Percentiles rank a stretch among this genome's conserved stretches.
These are phyloP conservation scores for Mycena capillaripes DNA, from an alignment of 768 basidiomycete genomes.

Conservation along the genomic window DNA sequence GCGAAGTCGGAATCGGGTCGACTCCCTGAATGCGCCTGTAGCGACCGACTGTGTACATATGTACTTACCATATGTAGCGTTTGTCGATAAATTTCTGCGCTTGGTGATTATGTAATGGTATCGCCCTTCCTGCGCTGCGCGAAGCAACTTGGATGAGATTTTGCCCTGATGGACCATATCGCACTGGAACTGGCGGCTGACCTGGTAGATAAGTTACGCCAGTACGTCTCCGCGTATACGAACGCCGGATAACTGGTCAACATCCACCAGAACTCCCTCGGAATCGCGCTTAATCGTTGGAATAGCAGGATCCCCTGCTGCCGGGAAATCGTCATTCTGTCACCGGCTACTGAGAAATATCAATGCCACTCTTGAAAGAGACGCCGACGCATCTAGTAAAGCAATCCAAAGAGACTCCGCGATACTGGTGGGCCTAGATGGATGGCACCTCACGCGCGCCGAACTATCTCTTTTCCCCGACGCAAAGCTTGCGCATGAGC, in stretches of 20 bases:
- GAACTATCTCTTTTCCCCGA: constrained; percentile 84
- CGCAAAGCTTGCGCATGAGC: constrained; percentile 72
- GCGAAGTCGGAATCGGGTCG: too few species aligned
- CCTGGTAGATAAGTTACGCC: constrained; percentile 27
- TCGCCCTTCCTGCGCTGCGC: too few species aligned
- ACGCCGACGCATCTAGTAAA: neutral
- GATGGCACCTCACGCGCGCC: constrained; percentile 90
- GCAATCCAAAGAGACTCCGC: constrained; percentile 49
- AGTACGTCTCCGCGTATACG: constrained; percentile 10
- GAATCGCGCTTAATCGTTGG: constrained; percentile 75
- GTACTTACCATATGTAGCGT: too few species aligned
- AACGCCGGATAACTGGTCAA: neutral
- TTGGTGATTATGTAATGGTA: neutral
- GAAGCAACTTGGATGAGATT: too few species aligned
- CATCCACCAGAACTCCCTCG: constrained; percentile 46
- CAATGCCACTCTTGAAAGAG: constrained; percentile 51
- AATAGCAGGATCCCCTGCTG: constrained; percentile 85
- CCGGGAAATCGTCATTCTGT: constrained; percentile 88
- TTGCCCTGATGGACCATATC: constrained; percentile 33
- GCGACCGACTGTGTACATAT: too few species aligned
- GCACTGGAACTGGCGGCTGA: constrained; percentile 23
- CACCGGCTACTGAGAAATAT: constrained; percentile 65
- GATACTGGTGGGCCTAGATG: constrained; percentile 86
- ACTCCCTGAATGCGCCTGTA: too few species aligned
- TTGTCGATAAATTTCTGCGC: too few species aligned